Evolutionary conservation across 2,329 filamentous ascomycete species (phyloP).

Genomic region (Graphilbum sp.): DNA sequence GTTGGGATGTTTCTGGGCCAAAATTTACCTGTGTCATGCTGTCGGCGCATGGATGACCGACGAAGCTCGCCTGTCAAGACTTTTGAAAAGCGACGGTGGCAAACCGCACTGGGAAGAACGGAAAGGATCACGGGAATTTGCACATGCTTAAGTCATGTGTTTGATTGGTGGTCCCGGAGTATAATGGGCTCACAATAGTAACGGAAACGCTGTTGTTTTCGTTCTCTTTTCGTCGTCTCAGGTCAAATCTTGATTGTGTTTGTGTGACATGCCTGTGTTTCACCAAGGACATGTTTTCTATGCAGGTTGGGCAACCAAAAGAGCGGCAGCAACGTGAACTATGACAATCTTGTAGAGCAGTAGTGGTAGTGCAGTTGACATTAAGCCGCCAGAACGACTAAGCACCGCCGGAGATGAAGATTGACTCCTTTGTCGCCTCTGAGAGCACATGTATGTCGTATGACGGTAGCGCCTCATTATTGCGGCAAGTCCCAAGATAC

Average conservation of each 20-base stretch:
- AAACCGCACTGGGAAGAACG: neutral
- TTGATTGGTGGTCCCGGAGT: neutral
- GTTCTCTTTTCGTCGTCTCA: no score
- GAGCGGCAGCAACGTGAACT: no score
- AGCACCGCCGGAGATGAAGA: no score
- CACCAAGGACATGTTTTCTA: no score
- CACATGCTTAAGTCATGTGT: neutral
- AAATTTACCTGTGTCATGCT: neutral
- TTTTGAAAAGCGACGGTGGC: neutral
- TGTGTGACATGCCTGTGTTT: neutral
- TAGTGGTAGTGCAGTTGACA: no score
- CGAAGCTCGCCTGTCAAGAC: neutral
- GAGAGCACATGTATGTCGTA: no score
- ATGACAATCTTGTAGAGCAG: no score
- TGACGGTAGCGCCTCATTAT: neutral
- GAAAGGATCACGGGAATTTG: neutral
- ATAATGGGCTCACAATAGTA: neutral
- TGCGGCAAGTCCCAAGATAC: conserved; percentile 25
- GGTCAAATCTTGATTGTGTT: neutral
- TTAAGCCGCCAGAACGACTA: no score
- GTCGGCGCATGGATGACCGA: neutral
- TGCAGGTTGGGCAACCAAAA: no score
- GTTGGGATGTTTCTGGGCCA: neutral
- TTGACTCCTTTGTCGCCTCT: no score
- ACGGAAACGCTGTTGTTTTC: neutral